phyloP scores from a whole-genome alignment of 2,329 filamentous ascomycete species.

The Cladosporium sphaerospermum region DNA sequence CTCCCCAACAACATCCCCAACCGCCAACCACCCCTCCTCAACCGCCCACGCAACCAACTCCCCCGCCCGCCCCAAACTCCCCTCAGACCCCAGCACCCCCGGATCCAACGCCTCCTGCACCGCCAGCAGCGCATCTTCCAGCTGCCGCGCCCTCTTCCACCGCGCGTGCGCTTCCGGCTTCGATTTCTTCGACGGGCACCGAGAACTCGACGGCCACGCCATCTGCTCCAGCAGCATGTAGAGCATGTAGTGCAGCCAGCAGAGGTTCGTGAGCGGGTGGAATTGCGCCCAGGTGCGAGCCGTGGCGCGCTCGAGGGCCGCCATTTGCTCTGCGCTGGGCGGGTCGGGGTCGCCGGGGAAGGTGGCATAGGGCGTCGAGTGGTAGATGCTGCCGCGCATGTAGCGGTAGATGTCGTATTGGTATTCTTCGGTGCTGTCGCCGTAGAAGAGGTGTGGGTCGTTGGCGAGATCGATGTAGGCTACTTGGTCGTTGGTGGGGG shows the following conservation, averaged over 20 bases:
- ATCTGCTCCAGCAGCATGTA: slow-evolving; percentile 47
- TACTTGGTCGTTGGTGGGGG: slow-evolving; percentile 22
- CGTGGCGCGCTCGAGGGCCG: slow-evolving; percentile 2
- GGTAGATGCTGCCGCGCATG: slow-evolving; percentile 39
- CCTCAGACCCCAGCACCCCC: slow-evolving; percentile 17
- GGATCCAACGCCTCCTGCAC: slow-evolving; percentile 37
- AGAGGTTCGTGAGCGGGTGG: slow-evolving; percentile 55
- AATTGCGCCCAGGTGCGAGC: slow-evolving; percentile 45
- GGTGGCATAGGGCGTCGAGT: slow-evolving; percentile 37
- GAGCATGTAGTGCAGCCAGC: slow-evolving; percentile 59
- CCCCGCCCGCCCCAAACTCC: slow-evolving; percentile 19
- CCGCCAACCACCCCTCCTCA: slow-evolving; percentile 30
- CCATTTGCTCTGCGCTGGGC: slow-evolving; percentile 12
- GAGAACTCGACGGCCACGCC: slow-evolving; percentile 24
- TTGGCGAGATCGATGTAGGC: slow-evolving; percentile 43
- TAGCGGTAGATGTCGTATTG: slow-evolving; percentile 53
- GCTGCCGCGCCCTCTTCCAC: slow-evolving; percentile 31
- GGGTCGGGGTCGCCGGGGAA: slow-evolving; percentile 15
- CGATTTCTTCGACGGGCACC: slow-evolving; percentile 16
- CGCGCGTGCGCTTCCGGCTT: slow-evolving; percentile 8
- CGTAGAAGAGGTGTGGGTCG: slow-evolving; percentile 41
- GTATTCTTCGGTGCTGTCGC: slow-evolving; percentile 43
- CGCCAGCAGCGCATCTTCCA: slow-evolving; percentile 33
- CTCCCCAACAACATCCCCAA: slow-evolving; percentile 30
- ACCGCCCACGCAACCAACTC: slow-evolving; percentile 30